Evolutionary conservation across 2,329 filamentous ascomycete genomes (phyloP).

Genomic region (Diaporthe aspalathi): DNA sequence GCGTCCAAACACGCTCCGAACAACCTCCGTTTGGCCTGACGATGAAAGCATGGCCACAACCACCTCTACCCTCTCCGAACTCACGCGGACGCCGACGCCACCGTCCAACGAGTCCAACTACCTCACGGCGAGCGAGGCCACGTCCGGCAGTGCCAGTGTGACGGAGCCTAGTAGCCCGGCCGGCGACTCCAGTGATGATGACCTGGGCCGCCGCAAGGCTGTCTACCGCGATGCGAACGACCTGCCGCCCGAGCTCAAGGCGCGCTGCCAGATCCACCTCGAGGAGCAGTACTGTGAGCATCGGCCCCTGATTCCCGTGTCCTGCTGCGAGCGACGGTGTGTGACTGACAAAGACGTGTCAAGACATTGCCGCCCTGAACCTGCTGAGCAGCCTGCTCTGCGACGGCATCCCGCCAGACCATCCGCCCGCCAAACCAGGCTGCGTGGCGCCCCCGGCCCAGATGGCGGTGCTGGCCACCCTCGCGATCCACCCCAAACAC

Average conservation of each 20-base stretch:
- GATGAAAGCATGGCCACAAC: constrained; percentile 42
- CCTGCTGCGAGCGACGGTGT: neutral
- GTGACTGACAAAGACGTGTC: neutral
- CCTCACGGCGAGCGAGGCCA: constrained; percentile 35
- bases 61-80: constrained; percentile 45
- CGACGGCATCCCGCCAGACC: constrained; percentile 56
- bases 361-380: constrained; percentile 68
- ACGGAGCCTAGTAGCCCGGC: constrained; percentile 42
- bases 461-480: constrained; percentile 80
- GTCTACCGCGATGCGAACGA: constrained; percentile 64
- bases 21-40: neutral
- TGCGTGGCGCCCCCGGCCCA: constrained; percentile 78
- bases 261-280: constrained; percentile 77
- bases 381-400: constrained; percentile 74
- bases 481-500: constrained; percentile 83
- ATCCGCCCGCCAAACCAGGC: constrained; percentile 54
- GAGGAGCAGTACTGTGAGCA: constrained; percentile 73
- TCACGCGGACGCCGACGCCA: constrained; percentile 43
- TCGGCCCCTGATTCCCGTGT: neutral
- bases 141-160: constrained; percentile 10
- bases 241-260: constrained; percentile 72
- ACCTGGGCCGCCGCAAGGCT: constrained; percentile 9
- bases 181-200: constrained; percentile 21
- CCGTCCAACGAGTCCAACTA: constrained; percentile 28
- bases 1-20: constrained; percentile 10